phyloP scores from a whole-genome alignment of 2,329 filamentous ascomycete genomes.

The Hymenoscyphus albidus region DNA sequence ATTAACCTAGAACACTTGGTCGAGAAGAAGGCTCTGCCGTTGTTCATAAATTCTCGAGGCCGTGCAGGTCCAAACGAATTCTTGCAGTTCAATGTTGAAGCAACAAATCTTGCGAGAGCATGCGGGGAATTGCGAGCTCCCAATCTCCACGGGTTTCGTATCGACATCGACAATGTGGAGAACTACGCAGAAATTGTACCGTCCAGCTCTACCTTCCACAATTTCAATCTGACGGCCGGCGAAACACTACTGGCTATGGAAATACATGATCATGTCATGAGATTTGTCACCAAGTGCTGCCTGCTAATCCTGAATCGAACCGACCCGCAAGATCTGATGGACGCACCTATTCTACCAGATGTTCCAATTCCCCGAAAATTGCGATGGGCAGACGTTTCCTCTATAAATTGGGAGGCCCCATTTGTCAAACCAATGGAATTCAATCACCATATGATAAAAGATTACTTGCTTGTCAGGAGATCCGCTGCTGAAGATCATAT shows the following conservation, averaged over 20 bases:
- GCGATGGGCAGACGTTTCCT: neutral
- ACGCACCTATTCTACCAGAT: neutral
- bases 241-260: constrained; percentile 2
- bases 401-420: neutral
- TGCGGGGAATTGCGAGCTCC: neutral
- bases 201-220: neutral
- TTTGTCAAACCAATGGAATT: neutral
- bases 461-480: neutral
- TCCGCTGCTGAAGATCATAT: constrained; percentile 5
- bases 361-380: neutral
- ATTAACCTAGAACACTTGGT: neutral
- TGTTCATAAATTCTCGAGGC: neutral
- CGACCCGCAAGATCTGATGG: neutral
- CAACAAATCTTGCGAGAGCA: neutral
- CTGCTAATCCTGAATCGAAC: neutral
- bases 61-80: neutral
- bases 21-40: neutral
- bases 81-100: neutral
- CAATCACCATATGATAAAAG: neutral
- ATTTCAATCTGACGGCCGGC: neutral
- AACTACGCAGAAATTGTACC: neutral
- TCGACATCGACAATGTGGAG: neutral
- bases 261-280: constrained; percentile 1
- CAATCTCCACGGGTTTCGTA: neutral
- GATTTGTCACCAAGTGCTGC: neutral